Evolutionary conservation across 2,329 filamentous ascomycete genomes (phyloP).

Genomic region (Lachnum nothofagi): DNA sequence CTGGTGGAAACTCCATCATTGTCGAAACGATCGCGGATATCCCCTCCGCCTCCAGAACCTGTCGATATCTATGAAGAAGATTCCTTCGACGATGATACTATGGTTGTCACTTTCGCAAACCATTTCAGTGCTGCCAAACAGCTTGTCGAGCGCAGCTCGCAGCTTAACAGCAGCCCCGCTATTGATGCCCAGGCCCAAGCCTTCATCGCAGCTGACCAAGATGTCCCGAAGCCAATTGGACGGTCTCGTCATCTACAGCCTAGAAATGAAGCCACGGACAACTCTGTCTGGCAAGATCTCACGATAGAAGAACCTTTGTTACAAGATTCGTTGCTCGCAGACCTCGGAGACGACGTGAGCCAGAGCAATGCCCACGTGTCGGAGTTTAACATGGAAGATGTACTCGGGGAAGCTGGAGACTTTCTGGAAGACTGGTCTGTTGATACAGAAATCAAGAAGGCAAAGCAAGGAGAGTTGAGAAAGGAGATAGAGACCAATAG

Average conservation of each 20-base stretch:
- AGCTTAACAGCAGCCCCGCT: conserved; percentile 35
- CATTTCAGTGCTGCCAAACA: conserved; percentile 18
- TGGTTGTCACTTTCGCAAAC: conserved; percentile 14
- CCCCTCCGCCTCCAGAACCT: conserved; percentile 20
- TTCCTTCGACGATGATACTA: conserved; percentile 14
- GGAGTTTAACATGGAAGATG: conserved; percentile 25
- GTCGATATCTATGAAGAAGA: conserved; percentile 13
- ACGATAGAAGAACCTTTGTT: neutral
- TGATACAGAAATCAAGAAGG: conserved; percentile 34
- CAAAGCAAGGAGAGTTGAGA: conserved; percentile 17
- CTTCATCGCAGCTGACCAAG: conserved; percentile 43
- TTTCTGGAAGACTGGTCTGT: conserved; percentile 37
- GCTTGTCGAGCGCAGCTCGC: conserved; percentile 12
- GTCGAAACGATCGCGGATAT: conserved; percentile 8
- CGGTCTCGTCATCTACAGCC: conserved; percentile 42
- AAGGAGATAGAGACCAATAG: conserved; percentile 10
- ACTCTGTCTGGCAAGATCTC: conserved; percentile 8
- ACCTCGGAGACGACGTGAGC: neutral
- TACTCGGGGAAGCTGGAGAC: conserved; percentile 24
- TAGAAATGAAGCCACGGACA: conserved; percentile 34
- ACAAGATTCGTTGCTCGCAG: neutral
- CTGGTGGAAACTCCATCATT: neutral
- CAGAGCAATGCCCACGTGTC: neutral
- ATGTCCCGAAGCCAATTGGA: conserved; percentile 2
- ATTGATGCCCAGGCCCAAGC: conserved; percentile 46